Evolutionary conservation across 1,139 yeast genomes (phyloP).

Genomic region (Suzukiozyma palmioleophila): DNA sequence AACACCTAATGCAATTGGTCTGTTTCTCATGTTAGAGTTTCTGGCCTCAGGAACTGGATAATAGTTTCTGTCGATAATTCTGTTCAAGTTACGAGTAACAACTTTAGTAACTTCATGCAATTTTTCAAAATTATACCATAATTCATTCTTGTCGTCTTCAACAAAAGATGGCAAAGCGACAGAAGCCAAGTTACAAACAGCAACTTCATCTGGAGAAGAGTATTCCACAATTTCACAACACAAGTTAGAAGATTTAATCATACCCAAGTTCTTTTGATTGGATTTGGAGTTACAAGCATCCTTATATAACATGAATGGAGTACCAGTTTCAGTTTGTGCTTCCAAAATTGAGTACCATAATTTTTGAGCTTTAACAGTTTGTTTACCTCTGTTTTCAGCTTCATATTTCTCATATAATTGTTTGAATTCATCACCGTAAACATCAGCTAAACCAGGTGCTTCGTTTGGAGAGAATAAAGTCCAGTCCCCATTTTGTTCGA

Average conservation of each 20-base stretch:
- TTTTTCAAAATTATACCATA: constrained; percentile 51
- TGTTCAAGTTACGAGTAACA: constrained; percentile 51
- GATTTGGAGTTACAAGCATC: constrained; percentile 82
- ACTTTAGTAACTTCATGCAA: constrained; percentile 53
- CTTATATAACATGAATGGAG: constrained; percentile 87
- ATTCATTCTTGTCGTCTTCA: constrained; percentile 32
- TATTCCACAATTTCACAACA: constrained; percentile 91
- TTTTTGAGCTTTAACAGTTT: constrained; percentile 78
- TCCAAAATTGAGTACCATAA: constrained; percentile 84
- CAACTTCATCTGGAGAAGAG: constrained; percentile 82
- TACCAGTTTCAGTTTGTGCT: constrained; percentile 90
- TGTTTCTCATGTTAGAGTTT: constrained; percentile 49
- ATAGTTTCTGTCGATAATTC: constrained; percentile 52
- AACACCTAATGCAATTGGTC: constrained; percentile 62
- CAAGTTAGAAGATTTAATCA: constrained; percentile 81
- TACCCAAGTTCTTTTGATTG: constrained; percentile 83
- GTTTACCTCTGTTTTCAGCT: constrained; percentile 64
- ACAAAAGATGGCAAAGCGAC: constrained; percentile 75
- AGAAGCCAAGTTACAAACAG: constrained; percentile 88
- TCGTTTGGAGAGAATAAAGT: constrained; percentile 84
- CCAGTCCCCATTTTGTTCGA: constrained; percentile 75
- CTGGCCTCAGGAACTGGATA: constrained; percentile 55
- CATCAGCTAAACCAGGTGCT: constrained; percentile 78
- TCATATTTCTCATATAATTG: constrained; percentile 68
- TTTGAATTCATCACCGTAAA: constrained; percentile 79